phyloP scores from a whole-genome alignment of 2,329 filamentous ascomycete genomes.

The Fusarium metavorans region DNA sequence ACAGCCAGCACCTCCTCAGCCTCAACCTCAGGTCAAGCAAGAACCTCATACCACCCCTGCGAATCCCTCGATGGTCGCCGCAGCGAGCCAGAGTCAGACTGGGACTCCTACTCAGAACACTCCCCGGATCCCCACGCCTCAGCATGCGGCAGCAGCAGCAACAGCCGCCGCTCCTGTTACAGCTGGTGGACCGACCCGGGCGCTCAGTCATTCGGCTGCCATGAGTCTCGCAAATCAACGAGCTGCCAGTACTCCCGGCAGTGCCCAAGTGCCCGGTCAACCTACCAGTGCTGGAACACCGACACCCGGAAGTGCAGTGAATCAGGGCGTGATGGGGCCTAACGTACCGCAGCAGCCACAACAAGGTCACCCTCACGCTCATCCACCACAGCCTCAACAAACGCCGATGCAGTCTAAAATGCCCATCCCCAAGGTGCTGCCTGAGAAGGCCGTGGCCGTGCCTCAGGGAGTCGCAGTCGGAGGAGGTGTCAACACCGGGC shows the following conservation, averaged over 20 bases:
- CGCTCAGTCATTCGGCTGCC: constrained; percentile 64
- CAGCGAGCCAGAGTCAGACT: constrained; percentile 53
- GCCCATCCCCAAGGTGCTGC: constrained; percentile 84
- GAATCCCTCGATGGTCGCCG: constrained; percentile 59
- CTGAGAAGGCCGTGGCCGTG: constrained; percentile 73
- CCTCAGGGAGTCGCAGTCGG: constrained; percentile 80
- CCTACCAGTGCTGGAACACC: constrained; percentile 48
- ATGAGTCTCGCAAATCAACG: constrained; percentile 61
- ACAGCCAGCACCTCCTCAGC: constrained; percentile 35
- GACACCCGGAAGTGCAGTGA: constrained; percentile 46
- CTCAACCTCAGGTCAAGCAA: constrained; percentile 48
- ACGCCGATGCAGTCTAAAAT: constrained; percentile 71
- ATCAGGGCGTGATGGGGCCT: constrained; percentile 49
- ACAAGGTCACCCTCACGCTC: constrained; percentile 60
- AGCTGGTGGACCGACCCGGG: constrained; percentile 53
- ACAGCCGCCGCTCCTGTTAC: constrained; percentile 53
- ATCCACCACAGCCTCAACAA: constrained; percentile 58
- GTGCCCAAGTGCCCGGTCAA: constrained; percentile 47
- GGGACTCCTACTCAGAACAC: constrained; percentile 65
- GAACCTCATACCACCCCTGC: constrained; percentile 58
- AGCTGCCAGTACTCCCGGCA: constrained; percentile 51
- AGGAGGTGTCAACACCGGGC: constrained; percentile 70
- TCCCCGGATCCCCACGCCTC: constrained; percentile 63
- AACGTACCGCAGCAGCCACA: constrained; percentile 49
- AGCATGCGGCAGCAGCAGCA: constrained; percentile 58